phyloP scores from a whole-genome alignment of 179 eudicot species.

The Pouteria campechiana region DNA sequence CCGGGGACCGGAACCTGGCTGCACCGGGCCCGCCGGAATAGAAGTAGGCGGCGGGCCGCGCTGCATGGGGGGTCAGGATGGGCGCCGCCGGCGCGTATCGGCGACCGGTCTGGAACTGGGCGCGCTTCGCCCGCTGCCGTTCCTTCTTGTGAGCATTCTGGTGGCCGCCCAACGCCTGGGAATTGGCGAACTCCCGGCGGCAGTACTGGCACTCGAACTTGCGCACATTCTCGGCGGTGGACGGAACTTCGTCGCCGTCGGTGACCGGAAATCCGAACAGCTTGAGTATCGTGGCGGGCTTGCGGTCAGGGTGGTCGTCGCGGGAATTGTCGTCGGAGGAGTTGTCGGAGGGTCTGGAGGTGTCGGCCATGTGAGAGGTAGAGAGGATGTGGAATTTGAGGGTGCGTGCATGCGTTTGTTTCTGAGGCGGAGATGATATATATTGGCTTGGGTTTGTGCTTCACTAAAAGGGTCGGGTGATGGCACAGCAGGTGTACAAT shows the following conservation, averaged over 20 bases:
- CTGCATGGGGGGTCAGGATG: slow-evolving; percentile 5
- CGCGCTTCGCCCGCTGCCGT: slow-evolving; percentile 18
- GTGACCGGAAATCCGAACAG: slow-evolving; percentile 23
- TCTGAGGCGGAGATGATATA: no score
- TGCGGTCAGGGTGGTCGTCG: neutral
- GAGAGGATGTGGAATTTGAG: no score
- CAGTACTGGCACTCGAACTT: slow-evolving; percentile 33
- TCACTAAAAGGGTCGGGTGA: no score
- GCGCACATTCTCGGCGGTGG: slow-evolving; percentile 5
- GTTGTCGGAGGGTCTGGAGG: no score
- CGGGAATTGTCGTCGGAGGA: no score
- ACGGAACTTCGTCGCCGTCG: slow-evolving; percentile 2
- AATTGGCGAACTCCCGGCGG: slow-evolving; percentile 19
- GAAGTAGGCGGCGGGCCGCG: slow-evolving; percentile 9
- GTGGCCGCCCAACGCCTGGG: slow-evolving; percentile 42
- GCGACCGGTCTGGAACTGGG: slow-evolving; percentile 11
- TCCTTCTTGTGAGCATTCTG: slow-evolving; percentile 44
- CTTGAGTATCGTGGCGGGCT: slow-evolving; percentile 12
- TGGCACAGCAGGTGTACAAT: no score
- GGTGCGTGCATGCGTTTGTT: no score
- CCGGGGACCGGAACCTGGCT: neutral
- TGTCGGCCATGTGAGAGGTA: no score
- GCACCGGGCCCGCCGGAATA: neutral
- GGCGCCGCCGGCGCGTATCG: slow-evolving; percentile 8
- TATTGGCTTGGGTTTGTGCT: no score